Base-by-base conservation (phyloP, 345 rosid genomes). In the Murraya paniculata region DNA sequence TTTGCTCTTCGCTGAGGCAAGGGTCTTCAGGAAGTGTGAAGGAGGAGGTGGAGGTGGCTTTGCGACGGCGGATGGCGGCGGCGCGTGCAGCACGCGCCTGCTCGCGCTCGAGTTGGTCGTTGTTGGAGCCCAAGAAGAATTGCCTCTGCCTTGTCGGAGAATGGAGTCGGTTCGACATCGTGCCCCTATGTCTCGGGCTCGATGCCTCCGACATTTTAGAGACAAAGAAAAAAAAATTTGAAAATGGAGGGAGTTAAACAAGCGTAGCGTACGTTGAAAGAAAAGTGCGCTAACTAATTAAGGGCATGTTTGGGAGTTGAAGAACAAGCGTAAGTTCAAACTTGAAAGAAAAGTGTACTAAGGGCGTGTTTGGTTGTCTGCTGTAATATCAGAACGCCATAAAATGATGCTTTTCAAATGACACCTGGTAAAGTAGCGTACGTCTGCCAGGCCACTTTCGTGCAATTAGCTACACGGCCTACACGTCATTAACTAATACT, bases 51-150 rank as follows among this genome's bases (percentile, higher is more conserved):
- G 33, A 25, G 67, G 5, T 7, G 24, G 22, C 16, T 11, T 65
- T 33, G 69, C 59, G 81, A 9, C 68, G 79, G 13, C 87, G 84
- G 78, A 85, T 77, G 77, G 75, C 68, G 64, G 81, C 80, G 2
- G 85, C 84, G 2, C 82, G 78, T 18, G 81, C 84, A 7, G 86
- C 89, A 1, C 86, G 80, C 2, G 83, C 81, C 76, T 84, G 82
- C 6, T 85, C 81, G 0, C 87, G 81, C 66, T 86, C 84, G 50
- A 80, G 86, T 11, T 78, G 68, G 72, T 84, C 81, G 30, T 82
- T 70, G 38, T 84, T 84, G 7, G 87, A 82, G 75, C 79, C 80
- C 18, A 86, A 61, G 73, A 80, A 68, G 81, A 80, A 82, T 0
- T 79, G 68, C 13, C 30, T 45, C 0, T 75, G 68, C 9, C 41